These are phyloP conservation scores for Petrea volubilis DNA, from an alignment of 257 asterid species.

Conservation along the genomic window DNA sequence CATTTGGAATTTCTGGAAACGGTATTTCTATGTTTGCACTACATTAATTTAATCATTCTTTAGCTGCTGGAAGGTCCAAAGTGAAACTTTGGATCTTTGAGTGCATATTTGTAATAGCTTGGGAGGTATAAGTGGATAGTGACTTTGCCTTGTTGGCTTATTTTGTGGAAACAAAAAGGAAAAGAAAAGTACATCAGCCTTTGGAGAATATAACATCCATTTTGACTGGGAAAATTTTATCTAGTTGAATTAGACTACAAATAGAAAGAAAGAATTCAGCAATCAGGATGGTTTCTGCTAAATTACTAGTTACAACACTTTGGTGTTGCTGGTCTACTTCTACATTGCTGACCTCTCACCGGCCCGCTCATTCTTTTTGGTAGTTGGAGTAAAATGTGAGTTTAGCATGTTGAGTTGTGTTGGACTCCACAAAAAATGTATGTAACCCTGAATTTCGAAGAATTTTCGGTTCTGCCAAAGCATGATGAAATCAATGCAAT, in stretches of 20 bases:
- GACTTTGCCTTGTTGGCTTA: neutral
- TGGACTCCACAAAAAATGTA: neutral
- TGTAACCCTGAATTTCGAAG: neutral
- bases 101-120: neutral
- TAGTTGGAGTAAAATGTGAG: neutral
- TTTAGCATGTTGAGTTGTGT: neutral
- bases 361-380: constrained; percentile 3
- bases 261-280: neutral
- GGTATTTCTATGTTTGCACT: neutral
- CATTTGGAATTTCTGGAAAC: neutral
- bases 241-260: neutral
- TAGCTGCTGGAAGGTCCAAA: constrained; percentile 8
- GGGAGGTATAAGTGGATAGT: neutral
- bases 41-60: neutral
- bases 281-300: neutral
- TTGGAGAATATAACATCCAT: neutral
- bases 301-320: neutral
- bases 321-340: constrained; percentile 2
- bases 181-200: neutral
- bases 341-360: neutral
- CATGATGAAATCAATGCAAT: neutral
- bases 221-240: neutral
- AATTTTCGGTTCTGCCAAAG: neutral
- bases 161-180: neutral
- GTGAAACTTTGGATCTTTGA: neutral